These are phyloP conservation scores for Ochromonas danica DNA, from an alignment of 108 stramenopile genomes.

Conservation along the genomic window DNA sequence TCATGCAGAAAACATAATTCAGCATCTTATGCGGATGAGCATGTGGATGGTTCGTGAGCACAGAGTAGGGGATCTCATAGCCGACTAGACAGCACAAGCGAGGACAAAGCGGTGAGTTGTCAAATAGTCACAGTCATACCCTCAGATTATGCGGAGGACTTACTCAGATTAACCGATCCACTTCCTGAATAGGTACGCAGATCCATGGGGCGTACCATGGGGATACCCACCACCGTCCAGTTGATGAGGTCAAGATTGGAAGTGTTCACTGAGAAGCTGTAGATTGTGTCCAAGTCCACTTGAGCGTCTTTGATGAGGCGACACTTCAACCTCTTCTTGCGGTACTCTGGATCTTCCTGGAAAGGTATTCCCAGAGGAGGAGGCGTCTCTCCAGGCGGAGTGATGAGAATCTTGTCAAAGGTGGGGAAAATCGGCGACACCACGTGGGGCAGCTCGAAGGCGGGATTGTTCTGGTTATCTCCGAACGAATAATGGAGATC, in stretches of 20 bases:
- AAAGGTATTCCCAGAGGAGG: conserved; percentile 60
- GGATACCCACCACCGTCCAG: conserved; percentile 69
- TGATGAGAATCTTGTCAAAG: conserved; percentile 66
- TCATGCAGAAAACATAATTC: conserved; percentile 32
- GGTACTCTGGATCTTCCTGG: conserved; percentile 56
- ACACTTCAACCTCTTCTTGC: conserved; percentile 46
- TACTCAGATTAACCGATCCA: conserved; percentile 47
- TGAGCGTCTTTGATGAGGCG: conserved; percentile 39
- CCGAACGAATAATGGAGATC: conserved; percentile 72
- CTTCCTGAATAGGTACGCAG: conserved; percentile 73
- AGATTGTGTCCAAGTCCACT: conserved; percentile 66
- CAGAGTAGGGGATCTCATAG: conserved; percentile 20
- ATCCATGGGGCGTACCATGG: conserved; percentile 61
- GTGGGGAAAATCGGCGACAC: conserved; percentile 58
- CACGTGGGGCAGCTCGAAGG: conserved; percentile 67
- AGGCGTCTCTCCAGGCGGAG: conserved; percentile 60
- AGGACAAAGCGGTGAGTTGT: not conserved
- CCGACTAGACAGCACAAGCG: conserved; percentile 12
- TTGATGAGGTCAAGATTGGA: conserved; percentile 72
- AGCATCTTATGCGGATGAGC: conserved; percentile 1
- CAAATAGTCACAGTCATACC: not conserved
- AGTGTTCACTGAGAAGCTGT: conserved; percentile 67
- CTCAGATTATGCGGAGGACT: not conserved
- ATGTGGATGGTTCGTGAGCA: not conserved
- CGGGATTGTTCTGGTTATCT: conserved; percentile 42